phyloP scores from a whole-genome alignment of 2,329 filamentous ascomycete genomes.

The Aspergillus jensenii region DNA sequence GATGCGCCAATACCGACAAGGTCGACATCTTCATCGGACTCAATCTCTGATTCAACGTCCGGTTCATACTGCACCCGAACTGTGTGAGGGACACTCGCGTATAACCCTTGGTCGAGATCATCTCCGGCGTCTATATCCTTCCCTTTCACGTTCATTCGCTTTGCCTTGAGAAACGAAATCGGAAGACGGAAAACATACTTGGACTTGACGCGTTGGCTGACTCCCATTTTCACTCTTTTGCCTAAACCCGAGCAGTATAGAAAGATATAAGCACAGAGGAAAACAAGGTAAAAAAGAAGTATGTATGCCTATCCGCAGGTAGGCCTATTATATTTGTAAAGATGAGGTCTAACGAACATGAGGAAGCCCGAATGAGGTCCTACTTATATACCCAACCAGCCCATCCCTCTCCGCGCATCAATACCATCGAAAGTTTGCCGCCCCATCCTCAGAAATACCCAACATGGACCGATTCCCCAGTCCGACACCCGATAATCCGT shows the following conservation, averaged over 20 bases:
- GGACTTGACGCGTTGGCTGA: slow-evolving; percentile 20
- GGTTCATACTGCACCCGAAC: slow-evolving; percentile 1
- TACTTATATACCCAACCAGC: background rate
- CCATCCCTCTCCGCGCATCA: background rate
- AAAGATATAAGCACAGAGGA: background rate
- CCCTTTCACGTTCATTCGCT: slow-evolving; percentile 16
- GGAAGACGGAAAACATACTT: slow-evolving; percentile 21
- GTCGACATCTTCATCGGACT: background rate
- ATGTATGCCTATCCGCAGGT: background rate
- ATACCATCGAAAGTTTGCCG: background rate
- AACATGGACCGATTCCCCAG: background rate
- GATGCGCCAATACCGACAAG: background rate
- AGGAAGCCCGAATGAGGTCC: background rate
- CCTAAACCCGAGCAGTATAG: background rate
- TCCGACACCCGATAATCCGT: background rate
- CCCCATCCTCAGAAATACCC: slow-evolving; percentile 3
- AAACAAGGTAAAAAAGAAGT: background rate
- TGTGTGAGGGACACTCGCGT: background rate
- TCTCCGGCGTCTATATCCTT: slow-evolving; percentile 2
- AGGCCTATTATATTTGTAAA: background rate
- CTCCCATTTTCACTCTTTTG: slow-evolving; percentile 16
- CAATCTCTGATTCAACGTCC: background rate
- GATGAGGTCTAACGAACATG: background rate
- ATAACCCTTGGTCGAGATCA: background rate
- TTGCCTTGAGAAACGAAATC: slow-evolving; percentile 18